Evolutionary conservation across 371 early-diverging fungal genomes (phyloP).

Genomic region (Mortierella sp.): DNA sequence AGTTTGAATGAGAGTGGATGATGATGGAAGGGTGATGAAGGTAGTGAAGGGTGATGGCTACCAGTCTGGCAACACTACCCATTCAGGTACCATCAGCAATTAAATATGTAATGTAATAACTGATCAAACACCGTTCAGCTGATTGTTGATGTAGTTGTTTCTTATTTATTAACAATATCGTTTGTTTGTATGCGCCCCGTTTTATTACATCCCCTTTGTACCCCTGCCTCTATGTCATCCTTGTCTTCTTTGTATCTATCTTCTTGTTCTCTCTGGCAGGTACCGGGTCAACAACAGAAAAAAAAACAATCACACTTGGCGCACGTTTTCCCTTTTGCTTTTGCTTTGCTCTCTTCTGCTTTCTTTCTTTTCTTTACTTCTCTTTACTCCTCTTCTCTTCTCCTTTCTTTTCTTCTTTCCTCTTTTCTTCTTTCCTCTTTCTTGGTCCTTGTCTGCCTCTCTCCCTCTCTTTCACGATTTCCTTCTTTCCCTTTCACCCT

Average conservation of each 20-base stretch:
- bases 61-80: background rate
- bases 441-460: background rate
- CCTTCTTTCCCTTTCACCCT: background rate
- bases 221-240: no score
- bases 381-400: background rate
- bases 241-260: no score
- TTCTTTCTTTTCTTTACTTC: background rate
- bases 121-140: background rate
- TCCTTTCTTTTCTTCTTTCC: background rate
- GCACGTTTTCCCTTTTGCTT: background rate
- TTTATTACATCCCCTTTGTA: background rate
- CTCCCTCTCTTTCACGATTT: background rate
- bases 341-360: constrained; percentile 1
- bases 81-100: background rate
- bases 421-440: background rate
- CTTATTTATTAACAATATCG: no score
- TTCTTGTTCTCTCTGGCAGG: background rate
- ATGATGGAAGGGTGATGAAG: background rate
- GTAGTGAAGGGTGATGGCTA: background rate
- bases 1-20: background rate
- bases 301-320: background rate
- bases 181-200: no score
- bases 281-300: background rate
- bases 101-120: background rate
- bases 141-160: no score